phyloP scores from a whole-genome alignment of 2,329 filamentous ascomycete species.

The Venturiaceae sp. region DNA sequence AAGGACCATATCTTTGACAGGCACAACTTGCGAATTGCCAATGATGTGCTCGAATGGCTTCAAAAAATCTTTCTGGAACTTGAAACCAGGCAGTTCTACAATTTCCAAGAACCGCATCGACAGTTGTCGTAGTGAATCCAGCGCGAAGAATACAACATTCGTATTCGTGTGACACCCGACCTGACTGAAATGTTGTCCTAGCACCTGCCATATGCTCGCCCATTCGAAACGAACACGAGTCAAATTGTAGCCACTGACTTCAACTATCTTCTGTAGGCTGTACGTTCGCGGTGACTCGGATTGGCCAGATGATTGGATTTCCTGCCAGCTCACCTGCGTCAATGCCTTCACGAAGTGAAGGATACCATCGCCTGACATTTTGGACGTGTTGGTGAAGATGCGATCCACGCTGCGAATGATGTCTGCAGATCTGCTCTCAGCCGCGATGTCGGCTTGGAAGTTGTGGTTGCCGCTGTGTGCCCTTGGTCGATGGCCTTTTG shows the following conservation, averaged over 20 bases:
- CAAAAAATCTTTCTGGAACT: constrained; percentile 98
- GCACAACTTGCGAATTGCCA: constrained; percentile 79
- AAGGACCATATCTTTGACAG: constrained; percentile 95
- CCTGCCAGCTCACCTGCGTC: constrained; percentile 96
- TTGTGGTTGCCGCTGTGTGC: constrained; percentile 35
- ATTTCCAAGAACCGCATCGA: constrained; percentile 99
- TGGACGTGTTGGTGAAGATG: constrained; percentile 94
- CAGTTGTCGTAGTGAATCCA: constrained; percentile 89
- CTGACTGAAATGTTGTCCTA: constrained; percentile 98
- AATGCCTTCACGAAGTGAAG: constrained; percentile 88
- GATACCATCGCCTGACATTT: constrained; percentile 87
- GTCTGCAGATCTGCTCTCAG: constrained; percentile 86
- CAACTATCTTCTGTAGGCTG: constrained; percentile 94
- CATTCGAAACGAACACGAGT: constrained; percentile 95
- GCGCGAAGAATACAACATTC: constrained; percentile 90
- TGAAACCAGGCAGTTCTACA: constrained; percentile 94
- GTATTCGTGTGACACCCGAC: constrained; percentile 96
- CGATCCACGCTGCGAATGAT: constrained; percentile 88
- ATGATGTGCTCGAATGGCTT: constrained; percentile 98
- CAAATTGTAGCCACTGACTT: constrained; percentile 99
- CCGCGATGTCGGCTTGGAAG: constrained; percentile 71
- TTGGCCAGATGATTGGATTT: constrained; percentile 93
- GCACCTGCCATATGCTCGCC: constrained; percentile 93
- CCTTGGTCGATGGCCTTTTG: constrained; percentile 39
- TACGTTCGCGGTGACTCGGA: constrained; percentile 95